Evolutionary conservation across 75 land plant genomes (phyloP).

Genomic region (Chamaecyparis obtusa): DNA sequence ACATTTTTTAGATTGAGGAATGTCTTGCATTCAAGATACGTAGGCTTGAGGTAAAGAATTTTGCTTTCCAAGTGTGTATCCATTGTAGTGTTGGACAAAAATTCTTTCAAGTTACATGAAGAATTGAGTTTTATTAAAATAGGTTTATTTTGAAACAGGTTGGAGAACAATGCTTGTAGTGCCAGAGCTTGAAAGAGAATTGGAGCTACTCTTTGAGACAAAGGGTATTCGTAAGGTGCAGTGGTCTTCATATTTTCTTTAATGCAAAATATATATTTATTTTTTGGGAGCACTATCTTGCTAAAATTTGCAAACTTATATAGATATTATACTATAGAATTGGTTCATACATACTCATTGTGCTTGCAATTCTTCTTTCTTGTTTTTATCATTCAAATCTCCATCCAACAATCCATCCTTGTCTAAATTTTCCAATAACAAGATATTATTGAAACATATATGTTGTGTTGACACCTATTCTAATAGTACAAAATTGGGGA

Average conservation of each 20-base stretch:
- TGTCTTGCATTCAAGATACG: not conserved
- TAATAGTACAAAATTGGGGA: too few relatives aligned
- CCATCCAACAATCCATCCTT: too few relatives aligned
- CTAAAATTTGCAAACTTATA: not conserved
- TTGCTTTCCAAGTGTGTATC: not conserved
- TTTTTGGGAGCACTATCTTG: not conserved
- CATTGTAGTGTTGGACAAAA: not conserved
- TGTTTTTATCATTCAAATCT: too few relatives aligned
- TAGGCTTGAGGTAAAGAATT: not conserved
- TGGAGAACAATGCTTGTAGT: conserved; percentile 99
- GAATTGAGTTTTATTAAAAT: conserved; percentile 2
- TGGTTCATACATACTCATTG: too few relatives aligned
- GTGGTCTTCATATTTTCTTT: not conserved
- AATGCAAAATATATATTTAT: not conserved
- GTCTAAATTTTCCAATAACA: too few relatives aligned
- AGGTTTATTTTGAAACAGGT: conserved; percentile 43
- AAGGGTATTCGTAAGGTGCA: conserved; percentile 67
- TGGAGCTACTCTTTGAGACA: conserved; percentile 67
- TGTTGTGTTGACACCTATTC: too few relatives aligned
- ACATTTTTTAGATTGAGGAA: not conserved
- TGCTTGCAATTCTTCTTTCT: too few relatives aligned
- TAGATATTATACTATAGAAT: not conserved
- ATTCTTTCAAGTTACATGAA: not conserved
- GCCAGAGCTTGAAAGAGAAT: conserved; percentile 92
- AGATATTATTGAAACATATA: too few relatives aligned